Evolutionary conservation across 257 asterid species (phyloP), one percentile per base, ranked within the genome.

Genomic region (Cinchona pubescens): DNA sequence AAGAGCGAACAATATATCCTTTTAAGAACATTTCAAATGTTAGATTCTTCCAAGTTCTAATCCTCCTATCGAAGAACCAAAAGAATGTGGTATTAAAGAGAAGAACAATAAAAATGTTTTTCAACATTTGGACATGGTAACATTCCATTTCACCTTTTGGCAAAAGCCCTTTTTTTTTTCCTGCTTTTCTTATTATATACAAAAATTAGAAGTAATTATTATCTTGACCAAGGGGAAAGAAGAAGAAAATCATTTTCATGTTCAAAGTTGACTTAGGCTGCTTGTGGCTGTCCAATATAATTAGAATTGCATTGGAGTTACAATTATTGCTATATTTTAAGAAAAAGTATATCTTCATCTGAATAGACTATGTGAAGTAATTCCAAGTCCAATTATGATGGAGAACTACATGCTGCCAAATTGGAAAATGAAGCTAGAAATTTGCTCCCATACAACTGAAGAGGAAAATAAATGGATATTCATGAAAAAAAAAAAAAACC

Each of bases 1-100:
- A n/a, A n/a, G n/a, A n/a, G n/a, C n/a, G n/a, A n/a, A n/a, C n/a
- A n/a, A n/a, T n/a, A n/a, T n/a, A n/a, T n/a, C n/a, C n/a, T 29
- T 79, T 69, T 77, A 67, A 43, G 45, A 67, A 14, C 75, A 67
- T 48, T 78, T 74, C 75, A 60, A 70, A 59, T 30, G 51, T 37
- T 46, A 60, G 25, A 71, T 62, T 81, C 62, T 63, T 74, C 68
- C 55, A 35, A 69, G 55, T 74, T 46, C 27, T 74, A 32, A 3
- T n/a, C n/a, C n/a, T n/a, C n/a, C n/a, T n/a, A n/a, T n/a, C n/a
- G n/a, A n/a, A n/a, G n/a, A n/a, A n/a, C n/a, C n/a, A n/a, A n/a
- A n/a, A 34, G 32, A 64, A 69, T 13, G 2, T 49, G 65, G 48
- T 38, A 38, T 23, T 3, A 65, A 23, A 65, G 45, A n/a, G 8